phyloP scores from a whole-genome alignment of 2,329 filamentous ascomycete species.

The Xylariaceae sp. region DNA sequence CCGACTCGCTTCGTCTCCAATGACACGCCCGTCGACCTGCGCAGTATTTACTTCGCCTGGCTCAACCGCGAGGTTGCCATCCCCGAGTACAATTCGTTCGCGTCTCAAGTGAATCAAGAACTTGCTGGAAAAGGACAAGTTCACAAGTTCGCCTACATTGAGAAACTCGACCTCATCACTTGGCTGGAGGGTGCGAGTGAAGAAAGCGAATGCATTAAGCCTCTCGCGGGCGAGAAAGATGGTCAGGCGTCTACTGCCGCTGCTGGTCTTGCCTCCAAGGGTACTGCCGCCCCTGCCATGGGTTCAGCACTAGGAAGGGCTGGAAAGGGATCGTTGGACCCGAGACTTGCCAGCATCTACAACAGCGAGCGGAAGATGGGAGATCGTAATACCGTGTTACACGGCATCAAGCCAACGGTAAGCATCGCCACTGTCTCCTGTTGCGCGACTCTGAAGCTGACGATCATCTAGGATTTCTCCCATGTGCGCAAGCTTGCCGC shows the following conservation, averaged over 20 bases:
- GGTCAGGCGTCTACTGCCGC: conserved; percentile 40
- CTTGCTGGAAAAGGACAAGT: conserved; percentile 64
- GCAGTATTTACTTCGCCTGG: conserved; percentile 96
- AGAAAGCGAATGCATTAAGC: conserved; percentile 89
- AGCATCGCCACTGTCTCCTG: conserved; percentile 26
- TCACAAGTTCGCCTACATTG: conserved; percentile 85
- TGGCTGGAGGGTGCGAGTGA: conserved; percentile 89
- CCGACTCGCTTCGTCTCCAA: conserved; percentile 85
- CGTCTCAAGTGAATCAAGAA: conserved; percentile 74
- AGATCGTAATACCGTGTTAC: conserved; percentile 81
- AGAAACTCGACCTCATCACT: conserved; percentile 83
- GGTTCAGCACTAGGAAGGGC: conserved; percentile 45
- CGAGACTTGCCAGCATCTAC: conserved; percentile 81
- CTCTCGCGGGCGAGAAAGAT: conserved; percentile 63
- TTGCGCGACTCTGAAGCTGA: neutral
- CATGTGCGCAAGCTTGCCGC: conserved; percentile 82
- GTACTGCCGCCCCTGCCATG: conserved; percentile 37
- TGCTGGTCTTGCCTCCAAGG: conserved; percentile 36
- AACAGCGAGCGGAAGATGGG: conserved; percentile 86
- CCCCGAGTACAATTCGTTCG: conserved; percentile 83
- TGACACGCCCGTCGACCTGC: conserved; percentile 71
- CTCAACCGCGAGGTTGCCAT: conserved; percentile 85
- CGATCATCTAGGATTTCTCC: conserved; percentile 70
- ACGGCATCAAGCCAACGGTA: conserved; percentile 85
- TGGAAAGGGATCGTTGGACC: conserved; percentile 67